Percentiles rank a stretch among this genome's conserved stretches.
phyloP scores from a whole-genome alignment of 2,329 filamentous ascomycete genomes.

The Didymella pinodella region DNA sequence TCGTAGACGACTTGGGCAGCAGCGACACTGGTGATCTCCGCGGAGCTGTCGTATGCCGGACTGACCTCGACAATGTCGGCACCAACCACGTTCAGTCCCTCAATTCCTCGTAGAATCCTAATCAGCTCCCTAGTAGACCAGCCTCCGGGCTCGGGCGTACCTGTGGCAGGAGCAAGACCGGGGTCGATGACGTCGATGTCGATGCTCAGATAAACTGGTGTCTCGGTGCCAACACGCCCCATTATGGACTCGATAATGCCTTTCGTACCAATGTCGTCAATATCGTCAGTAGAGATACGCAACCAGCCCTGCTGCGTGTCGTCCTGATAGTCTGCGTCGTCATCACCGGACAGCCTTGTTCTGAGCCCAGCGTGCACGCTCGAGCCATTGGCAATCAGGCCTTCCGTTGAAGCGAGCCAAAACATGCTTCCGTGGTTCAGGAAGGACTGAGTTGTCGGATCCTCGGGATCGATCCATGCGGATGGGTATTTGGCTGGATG shows the following conservation, averaged over 20 bases:
- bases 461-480: conserved; percentile 67
- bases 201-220: conserved; percentile 81
- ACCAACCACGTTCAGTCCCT: conserved; percentile 83
- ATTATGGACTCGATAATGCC: conserved; percentile 77
- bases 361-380: conserved; percentile 85
- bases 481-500: conserved; percentile 81
- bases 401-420: conserved; percentile 84
- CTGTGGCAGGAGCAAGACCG: conserved; percentile 76
- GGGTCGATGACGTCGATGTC: conserved; percentile 86
- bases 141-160: conserved; percentile 87
- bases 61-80: conserved; percentile 91
- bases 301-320: conserved; percentile 76
- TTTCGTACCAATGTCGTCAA: conserved; percentile 78
- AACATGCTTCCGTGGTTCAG: conserved; percentile 95
- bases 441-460: conserved; percentile 68
- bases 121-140: conserved; percentile 92
- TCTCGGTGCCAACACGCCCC: conserved; percentile 73
- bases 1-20: conserved; percentile 87
- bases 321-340: conserved; percentile 75
- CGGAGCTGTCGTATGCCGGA: conserved; percentile 81
- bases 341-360: conserved; percentile 73
- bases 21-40: conserved; percentile 82
- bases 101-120: conserved; percentile 79
- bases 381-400: conserved; percentile 75
- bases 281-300: conserved; percentile 82